phyloP scores from a whole-genome alignment of 805 yeast genomes.

The Lipomyces orientalis region DNA sequence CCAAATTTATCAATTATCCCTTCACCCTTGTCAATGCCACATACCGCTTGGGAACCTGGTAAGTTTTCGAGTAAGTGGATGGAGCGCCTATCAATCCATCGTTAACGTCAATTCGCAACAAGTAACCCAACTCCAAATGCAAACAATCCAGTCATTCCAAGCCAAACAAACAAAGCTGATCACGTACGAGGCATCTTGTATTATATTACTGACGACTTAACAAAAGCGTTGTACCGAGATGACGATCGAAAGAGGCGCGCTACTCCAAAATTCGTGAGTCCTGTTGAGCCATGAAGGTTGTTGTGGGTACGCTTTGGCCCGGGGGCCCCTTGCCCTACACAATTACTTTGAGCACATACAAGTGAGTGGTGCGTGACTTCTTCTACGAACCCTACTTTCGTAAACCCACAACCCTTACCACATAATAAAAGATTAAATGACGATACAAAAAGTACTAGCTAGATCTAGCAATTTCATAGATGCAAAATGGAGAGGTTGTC shows the following conservation, averaged over 20 bases:
- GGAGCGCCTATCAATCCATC: constrained; percentile 66
- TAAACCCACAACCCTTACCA: no score
- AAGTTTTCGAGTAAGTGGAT: constrained; percentile 99
- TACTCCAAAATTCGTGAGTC: neutral
- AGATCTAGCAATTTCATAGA: no score
- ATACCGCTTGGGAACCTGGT: constrained; percentile 94
- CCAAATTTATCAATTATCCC: neutral
- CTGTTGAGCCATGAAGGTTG: neutral
- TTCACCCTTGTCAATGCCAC: constrained; percentile 8
- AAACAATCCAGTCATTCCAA: neutral
- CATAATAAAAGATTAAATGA: no score
- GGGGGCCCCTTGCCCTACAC: neutral
- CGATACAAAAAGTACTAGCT: no score
- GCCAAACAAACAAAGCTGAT: neutral
- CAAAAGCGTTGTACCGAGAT: neutral
- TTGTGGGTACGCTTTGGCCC: neutral
- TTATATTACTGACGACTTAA: neutral
- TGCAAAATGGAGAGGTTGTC: no score
- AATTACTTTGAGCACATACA: no score
- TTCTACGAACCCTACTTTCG: neutral
- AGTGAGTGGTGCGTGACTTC: neutral
- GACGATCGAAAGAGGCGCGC: neutral
- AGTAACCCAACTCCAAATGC: no score
- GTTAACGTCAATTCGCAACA: neutral
- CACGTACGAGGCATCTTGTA: constrained; percentile 36